phyloP scores from a whole-genome alignment of 202 grass and related monocot species.

The Saccharum hybrid region DNA sequence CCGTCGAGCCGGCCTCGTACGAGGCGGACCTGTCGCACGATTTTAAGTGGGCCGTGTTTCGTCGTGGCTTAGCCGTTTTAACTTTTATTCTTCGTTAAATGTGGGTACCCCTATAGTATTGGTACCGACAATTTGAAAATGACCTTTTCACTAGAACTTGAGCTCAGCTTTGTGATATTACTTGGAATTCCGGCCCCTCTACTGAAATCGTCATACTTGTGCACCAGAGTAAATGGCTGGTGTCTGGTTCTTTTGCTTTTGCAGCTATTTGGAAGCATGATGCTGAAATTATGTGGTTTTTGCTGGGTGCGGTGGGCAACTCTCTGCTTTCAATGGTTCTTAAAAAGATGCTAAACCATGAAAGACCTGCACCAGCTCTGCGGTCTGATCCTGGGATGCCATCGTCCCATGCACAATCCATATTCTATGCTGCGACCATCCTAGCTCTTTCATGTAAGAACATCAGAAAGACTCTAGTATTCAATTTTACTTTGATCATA shows the following conservation, averaged over 20 bases:
- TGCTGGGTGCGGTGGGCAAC: constrained; percentile 66
- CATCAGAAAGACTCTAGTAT: constrained; percentile 14
- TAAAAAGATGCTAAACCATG: constrained; percentile 81
- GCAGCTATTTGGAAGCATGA: constrained; percentile 74
- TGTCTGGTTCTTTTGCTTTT: constrained; percentile 56
- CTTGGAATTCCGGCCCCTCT: background rate
- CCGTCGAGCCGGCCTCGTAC: too few species aligned
- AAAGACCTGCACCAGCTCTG: constrained; percentile 66
- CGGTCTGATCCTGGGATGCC: constrained; percentile 94
- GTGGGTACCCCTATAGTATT: too few species aligned
- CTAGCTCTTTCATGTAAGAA: constrained; percentile 77
- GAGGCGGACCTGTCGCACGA: too few species aligned
- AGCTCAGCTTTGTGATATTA: constrained; percentile 26
- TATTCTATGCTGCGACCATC: constrained; percentile 68
- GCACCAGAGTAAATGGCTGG: constrained; percentile 88
- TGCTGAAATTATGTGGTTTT: constrained; percentile 68
- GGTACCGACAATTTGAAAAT: background rate
- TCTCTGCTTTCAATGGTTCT: constrained; percentile 54
- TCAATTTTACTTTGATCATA: constrained; percentile 12
- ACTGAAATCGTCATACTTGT: constrained; percentile 36
- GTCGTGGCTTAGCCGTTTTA: too few species aligned
- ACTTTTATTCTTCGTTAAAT: too few species aligned
- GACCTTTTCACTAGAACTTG: background rate
- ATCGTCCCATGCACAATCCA: constrained; percentile 87
- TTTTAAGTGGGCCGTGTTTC: too few species aligned